Percentiles rank a stretch among this genome's conserved stretches.
These are phyloP conservation scores for Ascochyta koolunga DNA, from an alignment of 2,329 filamentous ascomycete species.

Conservation along the genomic window DNA sequence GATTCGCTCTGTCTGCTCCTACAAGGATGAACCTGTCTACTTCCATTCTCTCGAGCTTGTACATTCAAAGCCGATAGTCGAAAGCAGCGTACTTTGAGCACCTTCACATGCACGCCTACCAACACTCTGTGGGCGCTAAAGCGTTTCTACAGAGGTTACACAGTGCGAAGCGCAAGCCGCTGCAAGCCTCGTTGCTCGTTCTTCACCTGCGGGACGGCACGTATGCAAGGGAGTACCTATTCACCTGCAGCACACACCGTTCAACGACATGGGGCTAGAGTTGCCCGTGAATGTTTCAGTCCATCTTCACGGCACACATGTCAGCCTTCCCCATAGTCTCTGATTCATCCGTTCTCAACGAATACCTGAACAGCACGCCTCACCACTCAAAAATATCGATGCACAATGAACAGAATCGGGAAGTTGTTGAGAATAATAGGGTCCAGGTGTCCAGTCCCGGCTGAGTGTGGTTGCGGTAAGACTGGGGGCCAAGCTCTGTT, in stretches of 20 bases:
- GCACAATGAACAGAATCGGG: constrained; percentile 23
- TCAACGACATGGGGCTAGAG: background rate
- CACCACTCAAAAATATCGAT: constrained; percentile 6
- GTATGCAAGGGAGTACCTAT: constrained; percentile 13
- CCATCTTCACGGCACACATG: background rate
- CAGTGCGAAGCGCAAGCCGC: constrained; percentile 27
- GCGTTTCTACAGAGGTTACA: constrained; percentile 16
- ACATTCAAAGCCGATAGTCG: too few relatives aligned
- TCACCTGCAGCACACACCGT: constrained; percentile 15
- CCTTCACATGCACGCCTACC: constrained; percentile 3
- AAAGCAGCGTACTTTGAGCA: too few relatives aligned
- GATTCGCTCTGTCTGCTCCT: background rate
- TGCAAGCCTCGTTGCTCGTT: constrained; percentile 17
- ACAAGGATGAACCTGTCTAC: constrained; percentile 6
- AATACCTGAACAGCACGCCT: background rate
- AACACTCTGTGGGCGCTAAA: constrained; percentile 2
- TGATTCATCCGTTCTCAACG: background rate
- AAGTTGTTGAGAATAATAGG: constrained; percentile 22
- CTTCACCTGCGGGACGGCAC: constrained; percentile 14
- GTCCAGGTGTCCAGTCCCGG: constrained; percentile 12
- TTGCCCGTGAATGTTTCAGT: constrained; percentile 7
- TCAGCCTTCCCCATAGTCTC: constrained; percentile 1
- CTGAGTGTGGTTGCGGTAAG: constrained; percentile 12
- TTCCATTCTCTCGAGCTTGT: background rate
- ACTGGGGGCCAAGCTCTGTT: constrained; percentile 11